Percentiles rank a stretch among this genome's conserved stretches.
Conservation (phyloP, 176 grass and related monocot species). For the Rhipidocladum racemiflorum region DNA sequence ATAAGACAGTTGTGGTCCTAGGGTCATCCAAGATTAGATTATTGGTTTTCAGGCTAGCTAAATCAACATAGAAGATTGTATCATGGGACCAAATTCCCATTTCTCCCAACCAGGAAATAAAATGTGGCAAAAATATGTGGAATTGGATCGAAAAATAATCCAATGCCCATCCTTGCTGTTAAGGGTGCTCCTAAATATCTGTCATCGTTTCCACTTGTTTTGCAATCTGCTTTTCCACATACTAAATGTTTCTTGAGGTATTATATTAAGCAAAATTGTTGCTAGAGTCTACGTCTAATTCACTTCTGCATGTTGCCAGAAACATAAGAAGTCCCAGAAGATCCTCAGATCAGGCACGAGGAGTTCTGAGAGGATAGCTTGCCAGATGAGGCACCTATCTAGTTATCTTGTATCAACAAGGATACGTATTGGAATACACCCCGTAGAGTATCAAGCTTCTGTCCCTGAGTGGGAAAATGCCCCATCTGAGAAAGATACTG, state of each 20-base stretch:
- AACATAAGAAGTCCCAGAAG: constrained; percentile 16
- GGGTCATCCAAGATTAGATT: not conserved
- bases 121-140: constrained; percentile 1
- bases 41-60: not conserved
- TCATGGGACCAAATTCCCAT: not conserved
- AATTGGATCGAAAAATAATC: not conserved
- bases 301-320: constrained; percentile 23
- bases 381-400: not conserved
- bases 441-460: constrained; percentile 14
- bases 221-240: not conserved
- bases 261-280: constrained; percentile 9
- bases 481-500: constrained; percentile 23
- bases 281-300: constrained; percentile 25
- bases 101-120: not conserved
- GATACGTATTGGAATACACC: not conserved
- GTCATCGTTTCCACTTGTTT: not conserved
- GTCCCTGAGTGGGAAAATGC: constrained; percentile 32
- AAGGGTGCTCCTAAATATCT: not conserved
- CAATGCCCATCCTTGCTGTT: not conserved
- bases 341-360: constrained; percentile 2
- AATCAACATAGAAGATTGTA: not conserved
- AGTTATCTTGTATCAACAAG: not conserved
- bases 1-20: not conserved
- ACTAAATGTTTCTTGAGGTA: not conserved
- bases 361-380: constrained; percentile 31